Conservation (phyloP, 345 rosid species). For the Linum usitatissimum region DNA sequence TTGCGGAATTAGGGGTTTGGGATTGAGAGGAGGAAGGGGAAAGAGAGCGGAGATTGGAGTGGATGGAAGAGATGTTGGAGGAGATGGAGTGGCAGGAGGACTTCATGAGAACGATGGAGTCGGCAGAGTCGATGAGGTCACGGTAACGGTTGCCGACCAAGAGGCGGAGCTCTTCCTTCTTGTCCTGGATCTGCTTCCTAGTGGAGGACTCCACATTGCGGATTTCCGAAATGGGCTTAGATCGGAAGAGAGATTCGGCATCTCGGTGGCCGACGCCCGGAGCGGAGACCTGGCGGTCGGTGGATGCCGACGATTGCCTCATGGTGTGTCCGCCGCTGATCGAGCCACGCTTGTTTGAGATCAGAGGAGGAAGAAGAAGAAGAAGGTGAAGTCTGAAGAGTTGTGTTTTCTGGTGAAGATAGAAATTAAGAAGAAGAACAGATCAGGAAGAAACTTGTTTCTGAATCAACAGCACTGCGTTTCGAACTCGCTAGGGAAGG, state of each 20-base stretch:
- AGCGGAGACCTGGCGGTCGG: constrained; percentile 28
- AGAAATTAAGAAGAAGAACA: not conserved
- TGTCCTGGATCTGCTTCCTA: constrained; percentile 69
- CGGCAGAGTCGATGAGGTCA: constrained; percentile 92
- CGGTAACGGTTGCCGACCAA: constrained; percentile 84
- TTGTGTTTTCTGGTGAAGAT: not conserved
- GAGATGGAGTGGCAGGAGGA: constrained; percentile 67
- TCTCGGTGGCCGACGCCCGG: constrained; percentile 55
- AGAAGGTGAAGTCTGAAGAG: not conserved
- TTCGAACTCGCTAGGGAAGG: too few species aligned
- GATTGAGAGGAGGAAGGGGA: constrained; percentile 40
- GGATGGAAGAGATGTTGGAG: constrained; percentile 53
- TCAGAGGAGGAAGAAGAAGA: not conserved
- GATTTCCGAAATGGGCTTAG: constrained; percentile 68
- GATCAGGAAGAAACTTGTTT: not conserved
- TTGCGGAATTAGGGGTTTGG: constrained; percentile 36
- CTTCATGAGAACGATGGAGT: constrained; percentile 82
- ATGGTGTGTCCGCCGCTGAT: constrained; percentile 11
- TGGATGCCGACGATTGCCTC: constrained; percentile 33
- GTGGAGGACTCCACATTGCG: constrained; percentile 63
- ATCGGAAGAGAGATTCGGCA: constrained; percentile 73
- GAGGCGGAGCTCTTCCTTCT: constrained; percentile 91
- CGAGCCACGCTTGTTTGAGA: not conserved
- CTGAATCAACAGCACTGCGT: too few species aligned
- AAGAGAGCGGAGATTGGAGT: constrained; percentile 47